Evolutionary conservation across 805 yeast species (phyloP).

Genomic region (Candida palmyrensis): DNA sequence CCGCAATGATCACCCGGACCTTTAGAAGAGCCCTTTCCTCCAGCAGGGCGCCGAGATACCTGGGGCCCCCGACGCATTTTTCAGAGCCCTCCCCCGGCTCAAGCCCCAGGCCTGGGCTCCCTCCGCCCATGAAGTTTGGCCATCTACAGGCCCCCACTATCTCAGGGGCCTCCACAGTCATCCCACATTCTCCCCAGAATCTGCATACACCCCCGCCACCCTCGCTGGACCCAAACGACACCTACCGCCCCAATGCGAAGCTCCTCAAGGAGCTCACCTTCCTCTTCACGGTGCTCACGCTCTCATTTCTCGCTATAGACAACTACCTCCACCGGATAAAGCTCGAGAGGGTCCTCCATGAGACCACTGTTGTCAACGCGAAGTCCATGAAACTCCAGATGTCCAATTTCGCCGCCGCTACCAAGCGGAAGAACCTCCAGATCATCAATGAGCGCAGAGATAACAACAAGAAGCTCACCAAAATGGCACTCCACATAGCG

Average conservation of each 20-base stretch:
- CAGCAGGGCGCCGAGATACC: neutral
- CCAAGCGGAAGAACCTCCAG: slow-evolving; percentile 49
- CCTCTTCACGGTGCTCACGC: slow-evolving; percentile 36
- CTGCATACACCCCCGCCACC: neutral
- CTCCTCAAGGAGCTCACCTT: slow-evolving; percentile 35
- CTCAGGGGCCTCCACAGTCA: neutral
- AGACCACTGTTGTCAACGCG: slow-evolving; percentile 31
- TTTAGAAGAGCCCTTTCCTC: neutral
- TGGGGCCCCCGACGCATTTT: slow-evolving; percentile 1
- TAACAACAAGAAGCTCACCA: slow-evolving; percentile 44
- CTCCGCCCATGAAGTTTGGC: slow-evolving; percentile 1
- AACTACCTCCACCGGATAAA: slow-evolving; percentile 39
- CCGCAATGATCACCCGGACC: neutral
- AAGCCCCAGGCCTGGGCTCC: neutral
- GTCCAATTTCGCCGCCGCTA: slow-evolving; percentile 43
- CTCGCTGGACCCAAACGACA: neutral
- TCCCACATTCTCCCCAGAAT: neutral
- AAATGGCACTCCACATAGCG: slow-evolving; percentile 65
- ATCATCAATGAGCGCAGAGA: slow-evolving; percentile 48
- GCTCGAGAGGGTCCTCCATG: slow-evolving; percentile 29
- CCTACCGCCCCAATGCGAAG: slow-evolving; percentile 3
- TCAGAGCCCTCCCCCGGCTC: neutral
- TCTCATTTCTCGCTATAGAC: slow-evolving; percentile 48
- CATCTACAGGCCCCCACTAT: neutral
- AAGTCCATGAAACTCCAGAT: slow-evolving; percentile 39